These are phyloP conservation scores for Termitomyces eurrhizus DNA, from an alignment of 768 basidiomycete species.

Conservation along the genomic window DNA sequence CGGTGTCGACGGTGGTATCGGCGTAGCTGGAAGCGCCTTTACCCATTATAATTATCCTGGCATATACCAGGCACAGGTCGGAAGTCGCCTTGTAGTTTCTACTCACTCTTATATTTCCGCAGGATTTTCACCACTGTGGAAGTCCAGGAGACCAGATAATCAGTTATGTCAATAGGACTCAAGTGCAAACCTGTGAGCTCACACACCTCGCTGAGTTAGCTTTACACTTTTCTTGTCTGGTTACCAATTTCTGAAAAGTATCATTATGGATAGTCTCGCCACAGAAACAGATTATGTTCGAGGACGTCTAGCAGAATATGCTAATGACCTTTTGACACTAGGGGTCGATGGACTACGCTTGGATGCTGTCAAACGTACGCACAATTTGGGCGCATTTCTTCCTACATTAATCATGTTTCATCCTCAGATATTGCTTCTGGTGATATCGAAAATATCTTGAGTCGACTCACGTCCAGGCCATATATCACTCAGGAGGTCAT, in stretches of 20 bases:
- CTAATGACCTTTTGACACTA: slow-evolving; percentile 56
- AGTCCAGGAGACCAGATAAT: slow-evolving; percentile 49
- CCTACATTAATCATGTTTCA: background rate
- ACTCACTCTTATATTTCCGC: background rate
- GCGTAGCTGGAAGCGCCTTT: slow-evolving; percentile 45
- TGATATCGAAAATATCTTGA: slow-evolving; percentile 53
- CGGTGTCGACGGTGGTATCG: slow-evolving; percentile 42
- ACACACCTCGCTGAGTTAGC: slow-evolving; percentile 47
- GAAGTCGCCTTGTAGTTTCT: slow-evolving; percentile 26
- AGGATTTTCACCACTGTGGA: slow-evolving; percentile 66
- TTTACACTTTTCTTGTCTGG: background rate
- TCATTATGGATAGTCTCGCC: slow-evolving; percentile 38
- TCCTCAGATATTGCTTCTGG: slow-evolving; percentile 46
- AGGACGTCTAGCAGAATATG: slow-evolving; percentile 49
- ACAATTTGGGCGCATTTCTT: background rate
- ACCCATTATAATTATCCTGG: slow-evolving; percentile 52
- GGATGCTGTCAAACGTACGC: slow-evolving; percentile 62
- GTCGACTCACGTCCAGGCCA: slow-evolving; percentile 34
- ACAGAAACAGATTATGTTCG: slow-evolving; percentile 62
- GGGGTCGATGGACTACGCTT: slow-evolving; percentile 61
- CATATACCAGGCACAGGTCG: slow-evolving; percentile 42
- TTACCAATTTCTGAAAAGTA: background rate
- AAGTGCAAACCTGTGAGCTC: slow-evolving; percentile 59
- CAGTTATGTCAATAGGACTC: slow-evolving; percentile 45
- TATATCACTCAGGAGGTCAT: slow-evolving; percentile 67